Conservation (phyloP, 2,329 filamentous ascomycete species). For the Aspergillus aculeatus region DNA sequence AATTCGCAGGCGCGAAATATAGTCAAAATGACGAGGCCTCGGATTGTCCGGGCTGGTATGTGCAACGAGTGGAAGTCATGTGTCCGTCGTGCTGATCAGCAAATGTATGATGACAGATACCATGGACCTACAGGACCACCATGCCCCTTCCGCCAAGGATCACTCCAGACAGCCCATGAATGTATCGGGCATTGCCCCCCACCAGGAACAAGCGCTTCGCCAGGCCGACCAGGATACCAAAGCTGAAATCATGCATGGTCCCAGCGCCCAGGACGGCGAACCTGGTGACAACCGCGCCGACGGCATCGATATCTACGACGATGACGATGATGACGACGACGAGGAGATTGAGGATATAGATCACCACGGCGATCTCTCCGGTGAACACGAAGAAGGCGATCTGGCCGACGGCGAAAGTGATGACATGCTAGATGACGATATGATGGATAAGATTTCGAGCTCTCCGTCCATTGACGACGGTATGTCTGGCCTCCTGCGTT, state of each 20-base stretch:
- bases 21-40: constrained; percentile 42
- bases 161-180: constrained; percentile 61
- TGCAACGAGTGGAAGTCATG: not conserved
- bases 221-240: constrained; percentile 74
- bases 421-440: constrained; percentile 80
- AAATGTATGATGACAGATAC: constrained; percentile 63
- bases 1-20: constrained; percentile 11
- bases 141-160: constrained; percentile 79
- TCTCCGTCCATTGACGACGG: constrained; percentile 99
- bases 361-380: constrained; percentile 18
- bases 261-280: constrained; percentile 59
- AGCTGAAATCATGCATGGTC: constrained; percentile 67
- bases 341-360: constrained; percentile 7
- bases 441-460: constrained; percentile 98
- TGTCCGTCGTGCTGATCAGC: not conserved
- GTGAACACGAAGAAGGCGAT: constrained; percentile 47
- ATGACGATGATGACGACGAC: constrained; percentile 29
- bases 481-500: constrained; percentile 39
- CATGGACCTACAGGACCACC: constrained; percentile 85
- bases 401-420: constrained; percentile 64
- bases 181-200: constrained; percentile 63
- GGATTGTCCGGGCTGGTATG: constrained; percentile 49
- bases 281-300: constrained; percentile 37
- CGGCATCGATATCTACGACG: constrained; percentile 35
- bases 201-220: constrained; percentile 81